Conservation (phyloP, 257 asterid genomes). For the Plectranthus barbatus region DNA sequence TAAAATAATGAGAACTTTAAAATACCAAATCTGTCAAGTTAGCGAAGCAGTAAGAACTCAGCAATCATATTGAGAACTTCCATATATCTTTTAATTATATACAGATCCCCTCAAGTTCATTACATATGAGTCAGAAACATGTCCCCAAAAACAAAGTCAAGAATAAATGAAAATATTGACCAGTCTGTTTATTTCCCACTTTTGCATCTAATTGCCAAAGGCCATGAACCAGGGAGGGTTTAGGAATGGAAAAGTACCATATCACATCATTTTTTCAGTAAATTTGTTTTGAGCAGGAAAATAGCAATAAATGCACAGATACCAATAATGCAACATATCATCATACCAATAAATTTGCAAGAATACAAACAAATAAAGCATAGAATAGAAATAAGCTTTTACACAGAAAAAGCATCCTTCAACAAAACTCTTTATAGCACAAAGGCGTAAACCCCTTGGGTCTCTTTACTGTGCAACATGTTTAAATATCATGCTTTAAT, state of each 20-base stretch:
- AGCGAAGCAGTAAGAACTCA: neutral
- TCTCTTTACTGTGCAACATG: neutral
- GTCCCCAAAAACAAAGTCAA: neutral
- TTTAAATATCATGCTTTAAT: neutral
- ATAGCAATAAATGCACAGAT: too few species aligned
- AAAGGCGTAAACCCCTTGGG: neutral
- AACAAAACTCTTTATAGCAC: neutral
- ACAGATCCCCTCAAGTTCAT: neutral
- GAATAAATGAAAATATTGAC: neutral
- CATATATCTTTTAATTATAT: neutral
- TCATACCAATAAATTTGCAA: neutral
- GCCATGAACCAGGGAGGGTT: constrained; percentile 1
- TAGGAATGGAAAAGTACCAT: constrained; percentile 3
- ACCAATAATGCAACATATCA: neutral
- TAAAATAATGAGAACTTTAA: neutral
- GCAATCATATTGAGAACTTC: neutral
- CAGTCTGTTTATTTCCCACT: neutral
- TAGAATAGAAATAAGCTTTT: neutral
- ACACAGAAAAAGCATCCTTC: neutral
- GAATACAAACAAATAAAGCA: neutral
- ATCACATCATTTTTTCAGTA: neutral
- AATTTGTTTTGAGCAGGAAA: neutral
- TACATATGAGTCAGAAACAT: neutral
- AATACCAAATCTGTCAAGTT: neutral
- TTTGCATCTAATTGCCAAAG: neutral